Evolutionary conservation across 495 filamentous ascomycete genomes (phyloP), one percentile per base, ranked within the genome.

Genomic region (Thermochaetoides thermophila): DNA sequence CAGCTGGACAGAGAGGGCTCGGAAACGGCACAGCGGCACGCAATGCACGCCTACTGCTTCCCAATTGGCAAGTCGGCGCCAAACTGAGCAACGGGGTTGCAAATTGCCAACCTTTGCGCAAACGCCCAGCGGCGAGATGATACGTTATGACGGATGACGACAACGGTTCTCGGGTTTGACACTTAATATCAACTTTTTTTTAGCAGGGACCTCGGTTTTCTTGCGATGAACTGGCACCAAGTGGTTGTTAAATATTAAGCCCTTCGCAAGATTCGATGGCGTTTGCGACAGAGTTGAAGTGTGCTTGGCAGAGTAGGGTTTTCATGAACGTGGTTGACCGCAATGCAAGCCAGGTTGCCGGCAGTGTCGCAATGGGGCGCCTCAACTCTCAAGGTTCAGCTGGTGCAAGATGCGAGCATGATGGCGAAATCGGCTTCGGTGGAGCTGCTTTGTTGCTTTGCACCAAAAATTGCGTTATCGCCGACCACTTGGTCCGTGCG

Each of bases 381-480:
- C n/a, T n/a, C n/a, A n/a, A n/a, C n/a, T n/a, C n/a, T n/a, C n/a
- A n/a, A n/a, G n/a, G n/a, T n/a, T n/a, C n/a, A n/a, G n/a, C 32
- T 41, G 33, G 35, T 49, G 48, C 45, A 52, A 52, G 35, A 36
- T 7, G 31, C 31, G 28, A 38, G 36, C 36, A 45, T 29, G 38
- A 55, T 55, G 51, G 51, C 49, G 49, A 50, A 44, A 52, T 52
- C 49, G 32, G 24, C 17, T 9, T 28, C 14, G 27, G 45, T 43
- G 48, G 48, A 38, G 34, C 35, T 27, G 32, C 41, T 49, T 46
- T 42, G 48, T 21, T 48, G 41, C 49, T 53, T 55, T 50, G 27
- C 34, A 27, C 49, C 42, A 42, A 31, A 37, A 50, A 56, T 53
- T 42, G 52, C 52, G 52, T 53, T 50, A 53, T 56, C 47, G 42